phyloP scores from a whole-genome alignment of 768 basidiomycete genomes.

The Tulasnella sp. region DNA sequence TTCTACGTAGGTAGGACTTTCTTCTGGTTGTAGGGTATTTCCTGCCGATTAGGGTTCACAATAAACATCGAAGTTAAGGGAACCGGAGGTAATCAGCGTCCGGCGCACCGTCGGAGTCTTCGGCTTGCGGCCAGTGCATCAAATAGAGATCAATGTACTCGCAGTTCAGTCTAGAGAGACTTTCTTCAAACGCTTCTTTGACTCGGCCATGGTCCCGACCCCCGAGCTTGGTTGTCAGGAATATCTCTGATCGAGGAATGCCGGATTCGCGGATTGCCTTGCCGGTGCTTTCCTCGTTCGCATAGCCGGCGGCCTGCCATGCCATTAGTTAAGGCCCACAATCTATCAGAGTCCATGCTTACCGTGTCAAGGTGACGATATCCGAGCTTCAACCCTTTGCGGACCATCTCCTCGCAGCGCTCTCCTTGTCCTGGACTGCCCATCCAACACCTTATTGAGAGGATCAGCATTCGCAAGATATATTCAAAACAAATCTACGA shows the following conservation, averaged over 20 bases:
- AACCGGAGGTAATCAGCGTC: not conserved
- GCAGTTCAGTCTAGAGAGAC: conserved; percentile 48
- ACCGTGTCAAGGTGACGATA: conserved; percentile 31
- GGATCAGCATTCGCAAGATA: too few species aligned
- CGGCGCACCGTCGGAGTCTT: conserved; percentile 18
- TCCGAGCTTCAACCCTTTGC: conserved; percentile 23
- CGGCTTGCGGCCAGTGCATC: conserved; percentile 49
- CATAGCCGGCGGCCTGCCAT: conserved; percentile 4
- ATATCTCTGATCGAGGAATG: conserved; percentile 38
- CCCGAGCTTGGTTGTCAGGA: conserved; percentile 42
- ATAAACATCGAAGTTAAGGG: not conserved
- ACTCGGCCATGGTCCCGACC: conserved; percentile 47
- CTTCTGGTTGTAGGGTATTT: conserved; percentile 22
- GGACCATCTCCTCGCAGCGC: conserved; percentile 13
- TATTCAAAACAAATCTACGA: too few species aligned
- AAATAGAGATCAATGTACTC: conserved; percentile 57
- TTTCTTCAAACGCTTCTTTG: conserved; percentile 49
- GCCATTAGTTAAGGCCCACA: not conserved
- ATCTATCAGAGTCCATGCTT: not conserved
- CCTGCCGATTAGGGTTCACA: not conserved
- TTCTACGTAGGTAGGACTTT: conserved; percentile 59
- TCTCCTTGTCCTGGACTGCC: conserved; percentile 25
- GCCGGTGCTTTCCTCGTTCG: conserved; percentile 54
- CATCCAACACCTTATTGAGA: conserved; percentile 28
- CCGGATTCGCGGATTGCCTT: conserved; percentile 48